These are phyloP conservation scores for Insectozyma bohioensis DNA, from an alignment of 1,139 yeast species.

Conservation along the genomic window DNA sequence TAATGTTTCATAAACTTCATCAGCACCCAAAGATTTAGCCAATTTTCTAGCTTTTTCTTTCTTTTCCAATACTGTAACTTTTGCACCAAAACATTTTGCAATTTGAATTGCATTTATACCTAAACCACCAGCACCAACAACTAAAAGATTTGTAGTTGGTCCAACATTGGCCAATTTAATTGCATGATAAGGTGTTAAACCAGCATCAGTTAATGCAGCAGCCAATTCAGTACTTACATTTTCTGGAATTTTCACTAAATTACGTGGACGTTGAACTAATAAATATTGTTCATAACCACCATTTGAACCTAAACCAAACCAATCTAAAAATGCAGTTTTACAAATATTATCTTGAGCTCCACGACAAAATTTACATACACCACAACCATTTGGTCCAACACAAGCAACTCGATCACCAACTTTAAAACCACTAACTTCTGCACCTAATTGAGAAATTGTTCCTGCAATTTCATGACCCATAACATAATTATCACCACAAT, in stretches of 20 bases:
- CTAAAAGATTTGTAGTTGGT: conserved; percentile 34
- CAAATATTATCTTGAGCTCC: conserved; percentile 39
- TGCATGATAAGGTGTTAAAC: conserved; percentile 45
- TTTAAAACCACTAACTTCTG: conserved; percentile 5
- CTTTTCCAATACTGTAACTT: conserved; percentile 35
- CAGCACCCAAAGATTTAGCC: conserved; percentile 37
- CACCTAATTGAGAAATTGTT: conserved; percentile 19
- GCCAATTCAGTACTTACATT: conserved; percentile 37
- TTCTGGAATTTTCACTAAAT: conserved; percentile 38
- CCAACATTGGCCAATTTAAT: conserved; percentile 14
- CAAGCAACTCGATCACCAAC: conserved; percentile 18
- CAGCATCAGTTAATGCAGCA: conserved; percentile 44
- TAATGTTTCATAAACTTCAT: conserved; percentile 28
- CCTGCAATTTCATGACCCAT: conserved; percentile 55
- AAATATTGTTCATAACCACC: conserved; percentile 48
- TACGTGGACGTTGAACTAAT: conserved; percentile 27
- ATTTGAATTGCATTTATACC: conserved; percentile 47
- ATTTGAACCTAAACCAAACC: conserved; percentile 34
- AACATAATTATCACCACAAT: conserved; percentile 21
- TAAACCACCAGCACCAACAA: conserved; percentile 47
- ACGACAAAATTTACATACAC: conserved; percentile 26
- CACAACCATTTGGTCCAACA: conserved; percentile 17
- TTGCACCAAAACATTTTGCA: conserved; percentile 25
- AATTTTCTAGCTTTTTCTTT: conserved; percentile 27
- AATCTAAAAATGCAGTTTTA: conserved; percentile 17